Evolutionary conservation across 2,329 filamentous ascomycete genomes (phyloP).

Genomic region (Metarhizium rileyi): DNA sequence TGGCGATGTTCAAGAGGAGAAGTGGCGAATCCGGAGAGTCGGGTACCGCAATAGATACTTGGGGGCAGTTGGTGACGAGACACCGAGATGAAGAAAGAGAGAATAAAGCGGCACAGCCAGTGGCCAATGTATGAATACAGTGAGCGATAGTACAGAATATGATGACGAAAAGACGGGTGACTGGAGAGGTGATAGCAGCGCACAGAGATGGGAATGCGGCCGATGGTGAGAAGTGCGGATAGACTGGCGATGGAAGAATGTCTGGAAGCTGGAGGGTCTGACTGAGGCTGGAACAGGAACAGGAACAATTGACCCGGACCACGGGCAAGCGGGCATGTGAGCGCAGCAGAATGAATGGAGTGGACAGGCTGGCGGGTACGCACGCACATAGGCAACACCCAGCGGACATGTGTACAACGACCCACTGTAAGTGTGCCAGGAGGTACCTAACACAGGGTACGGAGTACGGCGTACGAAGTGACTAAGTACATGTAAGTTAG

Average conservation of each 20-base stretch:
- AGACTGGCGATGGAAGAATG: slow-evolving; percentile 3
- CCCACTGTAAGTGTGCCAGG: too few species aligned
- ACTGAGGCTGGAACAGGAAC: neutral
- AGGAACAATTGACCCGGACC: neutral
- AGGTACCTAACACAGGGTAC: too few species aligned
- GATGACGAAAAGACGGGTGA: neutral
- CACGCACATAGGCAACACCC: too few species aligned
- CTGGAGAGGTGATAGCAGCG: slow-evolving; percentile 4
- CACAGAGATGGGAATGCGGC: slow-evolving; percentile 2
- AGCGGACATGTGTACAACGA: too few species aligned
- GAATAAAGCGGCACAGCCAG: neutral
- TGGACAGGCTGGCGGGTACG: neutral
- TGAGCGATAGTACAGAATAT: slow-evolving; percentile 2
- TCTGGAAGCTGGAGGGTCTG: neutral
- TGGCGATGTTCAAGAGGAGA: neutral
- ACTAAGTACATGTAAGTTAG: too few species aligned
- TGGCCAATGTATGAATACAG: slow-evolving; percentile 4
- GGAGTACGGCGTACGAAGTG: too few species aligned
- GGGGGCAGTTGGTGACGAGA: neutral
- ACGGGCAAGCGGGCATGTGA: too few species aligned
- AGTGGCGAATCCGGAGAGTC: slow-evolving; percentile 2
- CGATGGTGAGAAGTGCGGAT: slow-evolving; percentile 3
- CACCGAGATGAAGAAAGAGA: neutral
- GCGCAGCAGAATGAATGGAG: neutral
- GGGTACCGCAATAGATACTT: neutral